Conservation (phyloP, 805 yeast species). For the Hagleromyces aurorensis region DNA sequence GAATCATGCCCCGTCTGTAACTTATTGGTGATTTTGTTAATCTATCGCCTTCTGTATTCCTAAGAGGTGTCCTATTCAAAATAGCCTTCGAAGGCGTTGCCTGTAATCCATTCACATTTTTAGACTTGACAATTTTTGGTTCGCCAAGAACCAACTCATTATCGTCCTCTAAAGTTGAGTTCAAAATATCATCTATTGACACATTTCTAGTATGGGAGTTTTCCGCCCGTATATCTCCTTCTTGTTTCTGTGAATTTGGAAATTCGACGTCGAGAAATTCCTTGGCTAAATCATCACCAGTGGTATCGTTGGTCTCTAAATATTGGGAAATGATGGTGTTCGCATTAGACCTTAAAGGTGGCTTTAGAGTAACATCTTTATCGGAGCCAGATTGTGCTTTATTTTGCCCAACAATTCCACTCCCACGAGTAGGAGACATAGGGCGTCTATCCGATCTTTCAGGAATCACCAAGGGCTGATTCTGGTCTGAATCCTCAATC, state of each 20-base stretch:
- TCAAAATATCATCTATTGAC: slow-evolving; percentile 22
- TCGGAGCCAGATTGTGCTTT: slow-evolving; percentile 4
- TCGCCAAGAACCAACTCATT: slow-evolving; percentile 3
- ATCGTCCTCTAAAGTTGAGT: slow-evolving; percentile 13
- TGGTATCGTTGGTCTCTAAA: slow-evolving; percentile 13
- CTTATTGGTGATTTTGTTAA: slow-evolving; percentile 15
- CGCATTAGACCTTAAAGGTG: slow-evolving; percentile 11
- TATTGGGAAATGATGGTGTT: slow-evolving; percentile 22
- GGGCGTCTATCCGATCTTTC: slow-evolving; percentile 19
- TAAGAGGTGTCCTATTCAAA: slow-evolving; percentile 21
- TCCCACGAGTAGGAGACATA: slow-evolving; percentile 11
- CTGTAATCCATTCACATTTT: slow-evolving; percentile 3
- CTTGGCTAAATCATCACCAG: slow-evolving; percentile 4
- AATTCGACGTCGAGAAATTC: slow-evolving; percentile 1
- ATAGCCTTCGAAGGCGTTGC: slow-evolving; percentile 2
- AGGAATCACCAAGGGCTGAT: slow-evolving; percentile 11
- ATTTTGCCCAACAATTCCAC: slow-evolving; percentile 1
- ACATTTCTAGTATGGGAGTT: slow-evolving; percentile 9
- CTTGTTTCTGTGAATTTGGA: not conserved
- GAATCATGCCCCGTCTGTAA: slow-evolving; percentile 13
- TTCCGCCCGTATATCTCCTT: slow-evolving; percentile 1
- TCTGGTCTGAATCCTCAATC: slow-evolving; percentile 2
- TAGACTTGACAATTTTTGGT: slow-evolving; percentile 1
- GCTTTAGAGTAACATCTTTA: too few species aligned
- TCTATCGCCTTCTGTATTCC: slow-evolving; percentile 12